phyloP scores from a whole-genome alignment of 768 basidiomycete genomes.

The Collybia sordida region DNA sequence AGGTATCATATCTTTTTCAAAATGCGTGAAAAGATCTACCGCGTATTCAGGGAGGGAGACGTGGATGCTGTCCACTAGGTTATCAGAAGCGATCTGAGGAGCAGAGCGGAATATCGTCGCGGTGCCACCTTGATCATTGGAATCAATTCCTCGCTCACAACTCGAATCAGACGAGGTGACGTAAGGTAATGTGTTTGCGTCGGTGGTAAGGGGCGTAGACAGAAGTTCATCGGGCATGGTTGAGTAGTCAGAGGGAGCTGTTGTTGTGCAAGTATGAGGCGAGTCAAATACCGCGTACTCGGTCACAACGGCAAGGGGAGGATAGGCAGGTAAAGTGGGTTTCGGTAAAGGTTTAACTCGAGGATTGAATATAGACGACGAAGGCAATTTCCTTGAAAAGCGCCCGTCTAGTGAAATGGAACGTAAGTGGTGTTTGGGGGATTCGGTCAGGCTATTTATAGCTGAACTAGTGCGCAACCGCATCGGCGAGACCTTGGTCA shows the following conservation, averaged over 20 bases:
- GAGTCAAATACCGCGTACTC: background rate
- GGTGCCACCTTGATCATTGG: slow-evolving; percentile 11
- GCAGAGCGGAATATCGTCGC: slow-evolving; percentile 12
- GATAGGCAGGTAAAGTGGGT: background rate
- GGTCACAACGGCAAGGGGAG: background rate
- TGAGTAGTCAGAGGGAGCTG: slow-evolving; percentile 5
- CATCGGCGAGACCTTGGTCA: slow-evolving; percentile 32
- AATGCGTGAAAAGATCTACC: slow-evolving; percentile 17
- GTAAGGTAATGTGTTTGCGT: slow-evolving; percentile 3
- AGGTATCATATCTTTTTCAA: slow-evolving; percentile 7
- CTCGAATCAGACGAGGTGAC: background rate
- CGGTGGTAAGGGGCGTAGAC: slow-evolving; percentile 6
- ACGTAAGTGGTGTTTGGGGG: slow-evolving; percentile 6
- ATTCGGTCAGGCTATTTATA: slow-evolving; percentile 5
- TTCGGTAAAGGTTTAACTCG: background rate
- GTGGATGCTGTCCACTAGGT: slow-evolving; percentile 6
- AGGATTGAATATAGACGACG: background rate
- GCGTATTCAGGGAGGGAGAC: slow-evolving; percentile 18
- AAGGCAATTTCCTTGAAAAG: background rate
- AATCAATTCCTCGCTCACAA: background rate
- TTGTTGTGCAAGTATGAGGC: background rate
- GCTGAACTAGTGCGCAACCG: slow-evolving; percentile 28
- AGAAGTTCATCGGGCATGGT: slow-evolving; percentile 5
- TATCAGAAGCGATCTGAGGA: background rate
- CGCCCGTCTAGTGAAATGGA: slow-evolving; percentile 12